These are phyloP conservation scores for Cercophora newfieldiana DNA, from an alignment of 495 filamentous ascomycete genomes.

Conservation along the genomic window DNA sequence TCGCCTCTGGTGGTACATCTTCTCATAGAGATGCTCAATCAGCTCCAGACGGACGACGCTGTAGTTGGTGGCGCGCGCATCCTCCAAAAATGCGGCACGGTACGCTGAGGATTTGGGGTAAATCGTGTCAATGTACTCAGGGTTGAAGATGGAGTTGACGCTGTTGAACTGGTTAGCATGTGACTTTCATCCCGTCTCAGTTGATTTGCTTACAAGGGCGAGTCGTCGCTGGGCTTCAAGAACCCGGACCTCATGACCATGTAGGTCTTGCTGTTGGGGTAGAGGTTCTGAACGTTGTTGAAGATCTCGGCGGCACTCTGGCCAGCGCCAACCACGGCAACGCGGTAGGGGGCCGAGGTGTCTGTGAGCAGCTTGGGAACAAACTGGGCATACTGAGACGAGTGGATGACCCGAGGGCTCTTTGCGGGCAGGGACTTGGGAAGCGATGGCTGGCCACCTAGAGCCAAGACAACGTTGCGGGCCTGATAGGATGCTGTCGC, in stretches of 20 bases:
- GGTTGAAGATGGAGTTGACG: conserved; percentile 96
- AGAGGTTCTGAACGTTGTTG: conserved; percentile 78
- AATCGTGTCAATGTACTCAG: conserved; percentile 71
- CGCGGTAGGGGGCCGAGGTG: conserved; percentile 57
- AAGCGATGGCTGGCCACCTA: conserved; percentile 78
- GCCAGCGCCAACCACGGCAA: conserved; percentile 84
- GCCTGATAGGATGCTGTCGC: conserved; percentile 46
- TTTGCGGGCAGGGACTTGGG: conserved; percentile 63
- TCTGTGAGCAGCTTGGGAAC: conserved; percentile 63
- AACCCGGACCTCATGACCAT: conserved; percentile 78
- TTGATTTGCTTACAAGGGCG: conserved; percentile 72
- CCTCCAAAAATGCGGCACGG: conserved; percentile 60
- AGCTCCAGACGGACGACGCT: conserved; percentile 85
- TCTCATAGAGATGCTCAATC: conserved; percentile 82
- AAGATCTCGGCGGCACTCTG: conserved; percentile 97
- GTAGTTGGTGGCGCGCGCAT: conserved; percentile 85
- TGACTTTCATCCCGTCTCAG: neutral
- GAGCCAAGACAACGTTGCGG: conserved; percentile 81
- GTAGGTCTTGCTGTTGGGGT: conserved; percentile 74
- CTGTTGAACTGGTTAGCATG: conserved; percentile 45
- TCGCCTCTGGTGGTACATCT: conserved; percentile 80
- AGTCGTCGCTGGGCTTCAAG: conserved; percentile 88
- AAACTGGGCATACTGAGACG: conserved; percentile 75
- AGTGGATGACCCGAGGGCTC: conserved; percentile 76
- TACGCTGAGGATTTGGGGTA: conserved; percentile 63